Conservation (phyloP, 75 land plant species). For the Picea sitchensis region DNA sequence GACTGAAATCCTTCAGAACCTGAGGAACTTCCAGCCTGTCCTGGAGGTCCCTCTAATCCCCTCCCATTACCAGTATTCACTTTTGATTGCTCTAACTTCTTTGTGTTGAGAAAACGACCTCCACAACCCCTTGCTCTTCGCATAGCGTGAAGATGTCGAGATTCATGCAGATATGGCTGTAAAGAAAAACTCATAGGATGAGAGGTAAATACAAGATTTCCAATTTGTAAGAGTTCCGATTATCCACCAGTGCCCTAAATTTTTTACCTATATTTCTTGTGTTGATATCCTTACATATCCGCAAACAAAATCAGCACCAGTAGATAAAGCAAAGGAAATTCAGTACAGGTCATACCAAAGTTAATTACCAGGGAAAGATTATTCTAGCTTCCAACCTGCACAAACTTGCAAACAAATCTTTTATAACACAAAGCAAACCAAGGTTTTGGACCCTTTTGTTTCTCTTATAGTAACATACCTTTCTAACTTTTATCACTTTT, state of each 20-base stretch:
- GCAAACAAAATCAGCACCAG: no score
- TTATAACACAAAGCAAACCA: no score
- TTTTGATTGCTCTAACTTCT: constrained; percentile 21
- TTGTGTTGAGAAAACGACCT: constrained; percentile 56
- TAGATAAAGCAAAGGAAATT: no score
- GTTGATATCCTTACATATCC: no score
- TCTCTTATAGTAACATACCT: constrained; percentile 27
- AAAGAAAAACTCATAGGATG: constrained; percentile 9
- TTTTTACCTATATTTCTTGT: no score
- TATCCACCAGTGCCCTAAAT: no score
- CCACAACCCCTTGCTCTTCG: constrained; percentile 60
- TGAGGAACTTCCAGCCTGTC: constrained; percentile 11
- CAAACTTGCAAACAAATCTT: no score
- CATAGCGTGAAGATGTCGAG: constrained; percentile 57
- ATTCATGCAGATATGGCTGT: constrained; percentile 66
- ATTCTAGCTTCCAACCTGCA: no score
- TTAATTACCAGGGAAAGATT: no score
- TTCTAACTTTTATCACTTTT: constrained; percentile 67
- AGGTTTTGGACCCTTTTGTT: no score
- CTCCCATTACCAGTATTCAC: constrained; percentile 6
- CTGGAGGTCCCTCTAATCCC: background rate
- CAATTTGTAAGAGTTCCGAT: no score
- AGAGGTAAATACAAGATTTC: background rate
- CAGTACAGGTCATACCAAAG: no score
- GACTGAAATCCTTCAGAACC: background rate